Evolutionary conservation across 2,329 filamentous ascomycete species (phyloP).

Genomic region (Metarhizium robertsii): DNA sequence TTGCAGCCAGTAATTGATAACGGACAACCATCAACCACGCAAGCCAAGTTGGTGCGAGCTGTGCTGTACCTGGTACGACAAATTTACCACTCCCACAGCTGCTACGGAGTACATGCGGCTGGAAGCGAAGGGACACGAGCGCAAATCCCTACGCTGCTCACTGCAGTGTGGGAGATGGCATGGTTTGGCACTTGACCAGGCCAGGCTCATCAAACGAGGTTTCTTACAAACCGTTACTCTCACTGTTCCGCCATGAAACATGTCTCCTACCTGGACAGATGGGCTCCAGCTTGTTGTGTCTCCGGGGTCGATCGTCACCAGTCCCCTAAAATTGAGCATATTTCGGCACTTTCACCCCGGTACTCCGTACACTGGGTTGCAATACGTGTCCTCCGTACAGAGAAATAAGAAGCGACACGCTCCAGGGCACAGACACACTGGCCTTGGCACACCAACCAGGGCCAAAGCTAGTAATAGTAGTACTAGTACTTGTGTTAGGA

Average conservation of each 20-base stretch:
- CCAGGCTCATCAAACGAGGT: neutral
- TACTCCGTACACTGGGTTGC: neutral
- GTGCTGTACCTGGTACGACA: neutral
- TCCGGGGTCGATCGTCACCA: neutral
- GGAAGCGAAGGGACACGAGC: neutral
- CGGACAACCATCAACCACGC: too few relatives aligned
- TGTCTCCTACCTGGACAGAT: neutral
- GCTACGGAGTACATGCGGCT: neutral
- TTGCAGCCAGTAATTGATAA: neutral
- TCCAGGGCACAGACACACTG: neutral
- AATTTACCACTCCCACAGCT: neutral
- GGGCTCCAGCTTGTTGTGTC: neutral
- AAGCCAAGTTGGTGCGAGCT: neutral
- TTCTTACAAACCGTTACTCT: neutral
- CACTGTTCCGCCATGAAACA: neutral
- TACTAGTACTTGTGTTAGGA: too few relatives aligned
- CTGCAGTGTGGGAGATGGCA: neutral
- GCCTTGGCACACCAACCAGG: neutral
- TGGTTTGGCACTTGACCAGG: neutral
- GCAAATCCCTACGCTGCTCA: neutral
- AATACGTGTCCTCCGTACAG: too few relatives aligned
- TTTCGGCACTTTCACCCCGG: neutral
- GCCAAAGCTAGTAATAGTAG: neutral
- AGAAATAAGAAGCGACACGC: too few relatives aligned
- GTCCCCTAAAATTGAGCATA: neutral